These are phyloP conservation scores for Daedalea quercina DNA, from an alignment of 768 basidiomycete genomes.

Conservation along the genomic window DNA sequence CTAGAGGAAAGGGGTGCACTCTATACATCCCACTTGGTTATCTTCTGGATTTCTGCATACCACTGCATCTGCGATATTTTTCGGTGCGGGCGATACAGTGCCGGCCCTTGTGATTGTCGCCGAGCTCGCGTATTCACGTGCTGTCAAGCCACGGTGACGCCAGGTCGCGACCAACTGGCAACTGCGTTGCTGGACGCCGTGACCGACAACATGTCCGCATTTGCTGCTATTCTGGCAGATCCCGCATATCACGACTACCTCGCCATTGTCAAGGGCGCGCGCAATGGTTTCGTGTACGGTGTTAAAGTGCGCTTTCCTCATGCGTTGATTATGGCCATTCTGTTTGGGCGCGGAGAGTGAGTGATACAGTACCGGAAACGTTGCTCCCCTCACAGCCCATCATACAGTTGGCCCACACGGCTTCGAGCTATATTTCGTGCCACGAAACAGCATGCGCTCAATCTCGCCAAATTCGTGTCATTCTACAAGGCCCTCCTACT, in stretches of 20 bases:
- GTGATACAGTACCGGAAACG: constrained; percentile 19
- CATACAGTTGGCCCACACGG: constrained; percentile 63
- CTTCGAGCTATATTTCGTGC: constrained; percentile 66
- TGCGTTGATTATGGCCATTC: constrained; percentile 91
- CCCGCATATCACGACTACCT: constrained; percentile 87
- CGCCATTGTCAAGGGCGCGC: constrained; percentile 89
- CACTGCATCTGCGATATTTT: no score
- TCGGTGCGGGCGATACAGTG: no score
- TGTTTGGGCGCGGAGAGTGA: constrained; percentile 90
- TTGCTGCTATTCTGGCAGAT: constrained; percentile 39
- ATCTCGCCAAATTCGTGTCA: constrained; percentile 90
- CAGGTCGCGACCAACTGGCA: no score
- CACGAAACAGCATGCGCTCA: constrained; percentile 86
- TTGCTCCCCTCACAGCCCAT: constrained; percentile 2
- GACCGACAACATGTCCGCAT: constrained; percentile 18
- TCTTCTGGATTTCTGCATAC: no score
- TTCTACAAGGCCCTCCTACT: constrained; percentile 86
- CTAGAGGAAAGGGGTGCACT: no score
- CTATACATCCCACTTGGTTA: no score
- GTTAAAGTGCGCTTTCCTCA: constrained; percentile 93
- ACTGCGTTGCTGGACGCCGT: no score
- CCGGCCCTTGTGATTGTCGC: no score
- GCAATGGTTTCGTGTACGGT: constrained; percentile 86
- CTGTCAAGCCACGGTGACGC: no score
- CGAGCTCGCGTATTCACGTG: no score